Evolutionary conservation across 306 rosid species (phyloP).

Genomic region (Dryas alaskensis): DNA sequence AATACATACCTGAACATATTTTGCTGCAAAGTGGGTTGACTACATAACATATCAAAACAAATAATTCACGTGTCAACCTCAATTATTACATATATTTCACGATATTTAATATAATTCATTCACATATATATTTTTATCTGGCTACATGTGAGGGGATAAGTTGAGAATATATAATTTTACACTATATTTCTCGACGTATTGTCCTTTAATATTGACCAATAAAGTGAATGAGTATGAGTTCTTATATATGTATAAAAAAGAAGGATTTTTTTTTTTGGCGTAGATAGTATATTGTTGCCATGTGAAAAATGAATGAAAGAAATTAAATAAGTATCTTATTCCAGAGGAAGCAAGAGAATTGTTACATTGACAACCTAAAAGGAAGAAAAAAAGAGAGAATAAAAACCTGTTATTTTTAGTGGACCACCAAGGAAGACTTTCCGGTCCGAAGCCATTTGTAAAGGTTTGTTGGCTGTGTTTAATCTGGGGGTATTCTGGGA

Average conservation of each 20-base stretch:
- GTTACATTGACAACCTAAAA: not conserved
- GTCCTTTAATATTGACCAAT: too few relatives aligned
- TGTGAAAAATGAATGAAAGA: not conserved
- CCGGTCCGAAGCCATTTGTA: not conserved
- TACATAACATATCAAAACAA: not conserved
- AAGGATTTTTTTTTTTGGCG: not conserved
- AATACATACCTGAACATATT: too few relatives aligned
- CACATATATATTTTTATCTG: too few relatives aligned
- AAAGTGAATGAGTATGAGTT: not conserved
- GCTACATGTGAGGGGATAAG: too few relatives aligned
- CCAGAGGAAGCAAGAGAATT: conserved; percentile 8
- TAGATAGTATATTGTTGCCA: not conserved
- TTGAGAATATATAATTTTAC: too few relatives aligned
- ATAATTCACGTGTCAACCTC: too few relatives aligned
- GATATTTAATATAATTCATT: too few relatives aligned
- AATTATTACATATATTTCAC: too few relatives aligned
- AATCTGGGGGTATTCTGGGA: too few relatives aligned
- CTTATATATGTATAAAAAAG: not conserved
- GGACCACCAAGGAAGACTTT: conserved; percentile 10
- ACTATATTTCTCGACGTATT: too few relatives aligned
- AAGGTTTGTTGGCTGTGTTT: not conserved
- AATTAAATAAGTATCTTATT: not conserved
- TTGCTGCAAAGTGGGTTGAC: conserved; percentile 7
- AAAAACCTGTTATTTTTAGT: conserved; percentile 4
- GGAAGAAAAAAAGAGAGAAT: not conserved